Evolutionary conservation across 371 early-diverging fungal genomes (phyloP), one percentile per base, ranked within the genome.

Genomic region (Apophysomyces variabilis): DNA sequence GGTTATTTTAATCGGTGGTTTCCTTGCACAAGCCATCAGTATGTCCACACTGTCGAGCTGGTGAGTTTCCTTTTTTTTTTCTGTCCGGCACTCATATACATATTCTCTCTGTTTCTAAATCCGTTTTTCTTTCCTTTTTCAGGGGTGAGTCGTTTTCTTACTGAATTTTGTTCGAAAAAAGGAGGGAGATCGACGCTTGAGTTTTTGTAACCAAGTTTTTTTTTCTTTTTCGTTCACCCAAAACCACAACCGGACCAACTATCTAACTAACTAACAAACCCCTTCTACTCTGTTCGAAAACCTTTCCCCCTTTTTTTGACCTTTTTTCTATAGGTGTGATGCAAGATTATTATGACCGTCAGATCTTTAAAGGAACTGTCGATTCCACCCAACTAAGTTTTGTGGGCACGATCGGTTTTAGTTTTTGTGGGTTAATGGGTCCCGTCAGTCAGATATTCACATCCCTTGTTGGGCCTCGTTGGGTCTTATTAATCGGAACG

Each of bases 41-140:
- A 71, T 70, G 70, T 66, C 66, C 47, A 73, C 68, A n/a, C 46
- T 76, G 57, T 73, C 73, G 50, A 73, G 76, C 56, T 76, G 76
- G 76, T 76, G 69, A 63, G 66, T 44, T 60, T 44, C 54, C 21
- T 50, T 18, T 50, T 26, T 50, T 50, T 26, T 50, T 50, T 50
- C 16, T 50, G 32, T 50, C 54, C 8, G 54, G 21, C 54, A 50
- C 54, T 16, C 32, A 26, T 26, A 26, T 26, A 26, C 32, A 26
- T 26, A 26, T 26, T 26, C 3, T 26, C 32, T 26, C 32, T 26
- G 32, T 26, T 26, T 26, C 32, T 26, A 26, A 26, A 26, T 26
- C 32, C 3, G n/a, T 18, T 26, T 26, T 26, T 26, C 3, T 26
- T 21, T 50, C 21, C 21, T 50, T 50, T 50, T 21, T 50, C 54